These are phyloP conservation scores for Ceratobasidium sp. DNA, from an alignment of 1,284 basidiomycete genomes.

Conservation along the genomic window DNA sequence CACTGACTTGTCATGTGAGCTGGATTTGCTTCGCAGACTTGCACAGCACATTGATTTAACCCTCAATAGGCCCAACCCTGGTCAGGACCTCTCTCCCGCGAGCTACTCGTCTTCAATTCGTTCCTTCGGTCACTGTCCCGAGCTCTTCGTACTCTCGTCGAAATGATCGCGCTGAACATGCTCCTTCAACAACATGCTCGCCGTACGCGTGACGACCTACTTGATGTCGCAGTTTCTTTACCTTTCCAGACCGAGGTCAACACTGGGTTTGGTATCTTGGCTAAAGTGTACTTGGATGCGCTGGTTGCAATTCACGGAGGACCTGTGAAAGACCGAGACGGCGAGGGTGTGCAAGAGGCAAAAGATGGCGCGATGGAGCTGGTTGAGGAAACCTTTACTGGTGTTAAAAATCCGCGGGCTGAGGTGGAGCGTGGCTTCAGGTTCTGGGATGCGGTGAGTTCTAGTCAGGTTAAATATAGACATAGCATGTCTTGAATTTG, in stretches of 20 bases:
- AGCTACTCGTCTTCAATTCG: constrained; percentile 97
- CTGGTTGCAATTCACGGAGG: constrained; percentile 87
- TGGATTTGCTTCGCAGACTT: constrained; percentile 40
- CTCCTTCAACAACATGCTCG: constrained; percentile 89
- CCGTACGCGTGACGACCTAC: constrained; percentile 87
- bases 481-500: constrained; percentile 13
- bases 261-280: constrained; percentile 96
- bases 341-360: constrained; percentile 82
- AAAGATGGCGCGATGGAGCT: constrained; percentile 91
- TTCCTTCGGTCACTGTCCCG: constrained; percentile 92
- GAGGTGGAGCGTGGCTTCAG: constrained; percentile 97
- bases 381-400: constrained; percentile 92
- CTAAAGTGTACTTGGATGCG: constrained; percentile 95
- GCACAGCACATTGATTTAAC: constrained; percentile 36
- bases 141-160: constrained; percentile 89
- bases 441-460: constrained; percentile 96
- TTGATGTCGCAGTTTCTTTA: constrained; percentile 90
- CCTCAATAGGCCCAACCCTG: constrained; percentile 79
- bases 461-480: neutral
- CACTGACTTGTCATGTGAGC: constrained; percentile 89
- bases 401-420: constrained; percentile 85
- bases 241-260: constrained; percentile 97
- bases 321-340: constrained; percentile 79
- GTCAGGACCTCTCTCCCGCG: constrained; percentile 95
- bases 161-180: constrained; percentile 93